Conservation (phyloP, 106 monocot genomes). For the Phalaenopsis aphrodite region DNA sequence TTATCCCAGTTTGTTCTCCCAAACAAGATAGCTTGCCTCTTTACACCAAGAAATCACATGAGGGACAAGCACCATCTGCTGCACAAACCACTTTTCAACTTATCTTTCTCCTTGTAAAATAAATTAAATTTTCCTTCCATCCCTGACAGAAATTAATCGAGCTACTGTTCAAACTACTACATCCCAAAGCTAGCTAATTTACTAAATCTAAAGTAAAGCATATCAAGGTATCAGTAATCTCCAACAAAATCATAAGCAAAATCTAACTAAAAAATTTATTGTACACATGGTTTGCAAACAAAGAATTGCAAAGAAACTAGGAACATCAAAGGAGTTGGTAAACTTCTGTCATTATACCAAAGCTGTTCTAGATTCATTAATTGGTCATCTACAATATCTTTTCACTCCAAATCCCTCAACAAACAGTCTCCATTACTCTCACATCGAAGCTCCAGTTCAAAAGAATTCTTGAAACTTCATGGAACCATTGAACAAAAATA, state of each 20-base stretch:
- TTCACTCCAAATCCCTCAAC: background rate
- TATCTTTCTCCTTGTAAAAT: background rate
- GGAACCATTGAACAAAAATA: background rate
- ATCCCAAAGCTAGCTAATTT: too few species aligned
- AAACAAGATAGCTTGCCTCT: background rate
- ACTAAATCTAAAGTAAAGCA: too few species aligned
- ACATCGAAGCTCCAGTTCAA: background rate
- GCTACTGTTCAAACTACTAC: too few species aligned
- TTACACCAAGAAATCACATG: background rate
- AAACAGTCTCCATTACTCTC: background rate
- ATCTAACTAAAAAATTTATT: background rate
- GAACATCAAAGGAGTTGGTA: background rate
- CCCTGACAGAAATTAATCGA: background rate
- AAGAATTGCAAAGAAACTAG: background rate
- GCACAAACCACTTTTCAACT: background rate
- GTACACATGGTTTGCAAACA: background rate
- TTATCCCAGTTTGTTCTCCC: background rate
- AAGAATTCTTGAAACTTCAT: background rate
- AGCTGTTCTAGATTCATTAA: background rate
- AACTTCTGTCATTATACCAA: background rate
- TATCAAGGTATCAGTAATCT: background rate
- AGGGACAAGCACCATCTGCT: background rate
- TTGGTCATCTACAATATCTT: background rate
- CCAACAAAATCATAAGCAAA: background rate
- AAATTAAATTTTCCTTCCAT: background rate